Evolutionary conservation across 805 yeast species (phyloP).

Genomic region (Metschnikowia dekortorum): DNA sequence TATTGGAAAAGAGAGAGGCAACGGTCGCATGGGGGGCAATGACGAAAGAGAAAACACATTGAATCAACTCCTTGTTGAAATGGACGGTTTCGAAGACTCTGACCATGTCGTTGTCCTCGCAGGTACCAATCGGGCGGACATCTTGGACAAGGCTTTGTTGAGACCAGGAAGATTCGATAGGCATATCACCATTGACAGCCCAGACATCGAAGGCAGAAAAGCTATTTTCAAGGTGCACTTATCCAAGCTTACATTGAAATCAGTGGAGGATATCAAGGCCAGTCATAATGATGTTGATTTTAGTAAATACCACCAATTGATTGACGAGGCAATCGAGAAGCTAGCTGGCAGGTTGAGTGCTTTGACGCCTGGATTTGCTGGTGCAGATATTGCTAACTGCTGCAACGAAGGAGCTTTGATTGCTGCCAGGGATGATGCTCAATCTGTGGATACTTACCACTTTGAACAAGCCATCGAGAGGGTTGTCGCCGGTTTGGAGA

Average conservation of each 20-base stretch:
- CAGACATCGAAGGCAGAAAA: conserved; percentile 92
- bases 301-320: conserved; percentile 35
- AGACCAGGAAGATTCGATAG: conserved; percentile 98
- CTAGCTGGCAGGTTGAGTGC: conserved; percentile 90
- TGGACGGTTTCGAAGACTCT: conserved; percentile 92
- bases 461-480: conserved; percentile 97
- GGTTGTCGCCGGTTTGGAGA: conserved; percentile 93
- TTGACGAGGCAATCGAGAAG: conserved; percentile 26
- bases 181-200: conserved; percentile 85
- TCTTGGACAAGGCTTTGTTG: conserved; percentile 84
- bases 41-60: conserved; percentile 97
- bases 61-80: conserved; percentile 92
- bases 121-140: conserved; percentile 95
- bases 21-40: conserved; percentile 78
- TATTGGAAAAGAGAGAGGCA: conserved; percentile 88
- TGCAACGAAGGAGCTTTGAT: conserved; percentile 97
- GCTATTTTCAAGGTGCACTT: conserved; percentile 89
- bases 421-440: conserved; percentile 81
- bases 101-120: conserved; percentile 97
- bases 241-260: conserved; percentile 55
- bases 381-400: conserved; percentile 97
- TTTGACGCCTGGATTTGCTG: conserved; percentile 95
- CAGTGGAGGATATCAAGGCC: conserved; percentile 35
- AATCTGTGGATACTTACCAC: conserved; percentile 67
- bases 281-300: conserved; percentile 36